These are phyloP conservation scores for Aspergillus sclerotiicarbonarius DNA, from an alignment of 495 filamentous ascomycete genomes.

Conservation along the genomic window DNA sequence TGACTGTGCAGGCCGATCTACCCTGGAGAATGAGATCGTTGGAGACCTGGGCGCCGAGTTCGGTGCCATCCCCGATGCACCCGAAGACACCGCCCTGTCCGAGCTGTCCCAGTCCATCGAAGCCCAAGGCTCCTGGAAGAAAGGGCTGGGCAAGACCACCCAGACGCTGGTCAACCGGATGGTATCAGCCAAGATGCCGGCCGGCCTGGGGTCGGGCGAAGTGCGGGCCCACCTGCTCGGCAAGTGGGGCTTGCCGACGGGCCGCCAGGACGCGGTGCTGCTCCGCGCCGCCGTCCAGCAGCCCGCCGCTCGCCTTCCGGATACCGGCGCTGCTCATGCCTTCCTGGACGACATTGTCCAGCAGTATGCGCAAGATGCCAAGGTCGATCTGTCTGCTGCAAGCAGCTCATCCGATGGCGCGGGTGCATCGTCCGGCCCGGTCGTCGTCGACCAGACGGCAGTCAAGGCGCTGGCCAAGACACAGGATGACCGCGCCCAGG, in stretches of 20 bases:
- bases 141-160: conserved; percentile 92
- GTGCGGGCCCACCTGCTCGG: not conserved
- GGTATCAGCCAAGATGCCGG: conserved; percentile 79
- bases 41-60: conserved; percentile 96
- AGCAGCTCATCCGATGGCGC: conserved; percentile 66
- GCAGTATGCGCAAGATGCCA: conserved; percentile 53
- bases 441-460: conserved; percentile 79
- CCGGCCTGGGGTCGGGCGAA: not conserved
- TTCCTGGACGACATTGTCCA: conserved; percentile 7
- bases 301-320: not conserved
- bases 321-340: not conserved
- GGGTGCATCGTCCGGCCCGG: conserved; percentile 70
- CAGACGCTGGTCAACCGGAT: conserved; percentile 85
- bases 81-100: conserved; percentile 90
- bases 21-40: conserved; percentile 92
- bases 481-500: conserved; percentile 90
- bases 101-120: conserved; percentile 93
- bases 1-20: conserved; percentile 77
- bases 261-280: conserved; percentile 9
- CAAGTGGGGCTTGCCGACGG: conserved; percentile 1
- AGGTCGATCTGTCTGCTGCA: conserved; percentile 76
- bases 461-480: conserved; percentile 95
- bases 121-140: conserved; percentile 75
- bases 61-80: conserved; percentile 93
- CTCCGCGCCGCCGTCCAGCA: conserved; percentile 2